These are phyloP conservation scores for Cornus suecica DNA, from an alignment of 148 eudicot genomes.

Conservation along the genomic window DNA sequence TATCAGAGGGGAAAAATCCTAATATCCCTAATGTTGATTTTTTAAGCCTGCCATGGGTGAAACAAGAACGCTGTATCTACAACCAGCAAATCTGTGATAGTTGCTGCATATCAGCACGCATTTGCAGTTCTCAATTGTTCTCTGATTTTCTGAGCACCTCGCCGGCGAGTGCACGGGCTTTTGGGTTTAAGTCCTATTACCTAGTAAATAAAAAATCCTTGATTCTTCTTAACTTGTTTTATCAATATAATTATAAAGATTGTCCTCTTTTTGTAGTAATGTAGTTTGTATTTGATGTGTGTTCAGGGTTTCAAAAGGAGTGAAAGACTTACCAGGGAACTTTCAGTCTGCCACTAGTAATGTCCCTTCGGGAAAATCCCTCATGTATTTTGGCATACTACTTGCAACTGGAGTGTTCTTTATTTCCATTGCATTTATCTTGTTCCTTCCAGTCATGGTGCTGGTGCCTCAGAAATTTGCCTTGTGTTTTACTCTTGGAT, in stretches of 20 bases:
- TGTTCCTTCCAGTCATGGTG: constrained; percentile 96
- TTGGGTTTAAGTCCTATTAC: background rate
- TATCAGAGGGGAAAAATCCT: no score
- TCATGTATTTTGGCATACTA: constrained; percentile 87
- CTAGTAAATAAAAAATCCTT: background rate
- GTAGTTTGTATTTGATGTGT: constrained; percentile 13
- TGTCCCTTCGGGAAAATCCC: constrained; percentile 91
- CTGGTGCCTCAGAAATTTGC: constrained; percentile 97
- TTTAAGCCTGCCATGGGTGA: background rate
- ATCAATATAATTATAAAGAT: no score
- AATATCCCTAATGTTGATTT: no score
- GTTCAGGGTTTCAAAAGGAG: constrained; percentile 90
- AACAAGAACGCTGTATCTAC: no score
- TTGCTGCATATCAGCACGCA: background rate
- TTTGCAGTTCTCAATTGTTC: background rate
- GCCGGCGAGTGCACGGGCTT: background rate
- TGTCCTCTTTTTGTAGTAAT: background rate
- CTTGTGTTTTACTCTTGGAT: constrained; percentile 89
- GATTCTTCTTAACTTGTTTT: background rate
- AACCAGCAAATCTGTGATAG: background rate
- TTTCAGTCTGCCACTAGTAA: constrained; percentile 85
- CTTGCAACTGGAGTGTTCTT: constrained; percentile 93
- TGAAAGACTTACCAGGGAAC: constrained; percentile 83
- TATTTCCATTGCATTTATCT: constrained; percentile 85
- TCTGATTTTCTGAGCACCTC: background rate